phyloP scores from a whole-genome alignment of 2,329 filamentous ascomycete genomes.

The Orbilia ellipsospora region DNA sequence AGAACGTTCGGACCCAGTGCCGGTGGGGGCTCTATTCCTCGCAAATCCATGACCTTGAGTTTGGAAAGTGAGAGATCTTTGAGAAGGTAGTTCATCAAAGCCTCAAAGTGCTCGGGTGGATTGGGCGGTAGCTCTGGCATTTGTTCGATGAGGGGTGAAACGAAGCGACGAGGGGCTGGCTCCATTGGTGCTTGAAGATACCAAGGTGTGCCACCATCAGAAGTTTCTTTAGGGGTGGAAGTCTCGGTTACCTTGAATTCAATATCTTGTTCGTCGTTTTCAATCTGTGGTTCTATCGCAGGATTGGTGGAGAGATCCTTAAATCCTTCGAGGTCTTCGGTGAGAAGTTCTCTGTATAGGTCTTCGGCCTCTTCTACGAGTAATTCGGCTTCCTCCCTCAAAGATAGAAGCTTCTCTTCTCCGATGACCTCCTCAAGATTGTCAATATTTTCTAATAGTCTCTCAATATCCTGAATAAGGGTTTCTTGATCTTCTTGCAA shows the following conservation, averaged over 20 bases:
- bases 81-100: constrained; percentile 80
- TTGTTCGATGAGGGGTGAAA: constrained; percentile 66
- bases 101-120: constrained; percentile 76
- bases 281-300: neutral
- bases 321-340: neutral
- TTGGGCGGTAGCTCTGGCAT: constrained; percentile 67
- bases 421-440: neutral
- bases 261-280: constrained; percentile 47
- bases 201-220: constrained; percentile 72
- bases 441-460: neutral
- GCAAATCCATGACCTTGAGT: constrained; percentile 82
- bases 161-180: constrained; percentile 65
- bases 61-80: constrained; percentile 88
- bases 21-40: constrained; percentile 83
- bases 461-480: constrained; percentile 2
- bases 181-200: constrained; percentile 76
- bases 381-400: neutral
- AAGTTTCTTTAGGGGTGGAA: constrained; percentile 13
- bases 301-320: neutral
- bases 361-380: constrained; percentile 5
- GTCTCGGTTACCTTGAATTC: constrained; percentile 48
- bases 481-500: neutral
- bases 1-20: constrained; percentile 88
- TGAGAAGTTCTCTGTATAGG: neutral
- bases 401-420: neutral